phyloP scores from a whole-genome alignment of 345 rosid genomes.

The Pelargonium nanum region DNA sequence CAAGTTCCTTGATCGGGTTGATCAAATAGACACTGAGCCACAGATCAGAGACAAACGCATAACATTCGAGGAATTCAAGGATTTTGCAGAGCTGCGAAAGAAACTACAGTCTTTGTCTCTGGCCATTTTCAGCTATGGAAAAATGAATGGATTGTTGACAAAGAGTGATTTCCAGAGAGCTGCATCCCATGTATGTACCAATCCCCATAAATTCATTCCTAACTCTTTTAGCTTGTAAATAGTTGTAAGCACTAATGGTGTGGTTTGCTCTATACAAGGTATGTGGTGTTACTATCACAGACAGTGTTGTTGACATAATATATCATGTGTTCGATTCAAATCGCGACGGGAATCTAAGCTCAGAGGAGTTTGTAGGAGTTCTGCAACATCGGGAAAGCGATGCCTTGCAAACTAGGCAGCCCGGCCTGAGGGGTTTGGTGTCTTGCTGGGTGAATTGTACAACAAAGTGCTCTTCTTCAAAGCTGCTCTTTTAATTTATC shows the following conservation, averaged over 20 bases:
- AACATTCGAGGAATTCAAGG: slow-evolving; percentile 46
- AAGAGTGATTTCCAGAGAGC: slow-evolving; percentile 62
- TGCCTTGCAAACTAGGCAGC: slow-evolving; percentile 18
- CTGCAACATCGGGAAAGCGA: slow-evolving; percentile 32
- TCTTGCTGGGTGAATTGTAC: slow-evolving; percentile 31
- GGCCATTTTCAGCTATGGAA: slow-evolving; percentile 57
- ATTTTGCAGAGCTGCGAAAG: slow-evolving; percentile 43
- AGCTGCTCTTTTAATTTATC: slow-evolving; percentile 11
- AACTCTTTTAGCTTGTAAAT: not conserved
- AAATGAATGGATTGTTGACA: slow-evolving; percentile 41
- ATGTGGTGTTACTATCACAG: slow-evolving; percentile 34
- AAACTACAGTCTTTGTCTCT: slow-evolving; percentile 38
- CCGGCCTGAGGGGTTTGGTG: slow-evolving; percentile 22
- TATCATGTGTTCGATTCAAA: slow-evolving; percentile 52
- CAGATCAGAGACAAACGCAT: slow-evolving; percentile 25
- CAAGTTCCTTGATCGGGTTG: slow-evolving; percentile 44
- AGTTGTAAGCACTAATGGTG: not conserved
- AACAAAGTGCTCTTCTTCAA: slow-evolving; percentile 16
- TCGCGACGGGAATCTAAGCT: slow-evolving; percentile 40
- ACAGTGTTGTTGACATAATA: slow-evolving; percentile 43
- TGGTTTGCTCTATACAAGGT: slow-evolving; percentile 22
- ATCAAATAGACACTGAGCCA: slow-evolving; percentile 25
- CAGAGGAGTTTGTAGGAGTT: slow-evolving; percentile 46
- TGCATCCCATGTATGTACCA: slow-evolving; percentile 36
- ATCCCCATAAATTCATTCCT: no score